Evolutionary conservation across 257 asterid genomes (phyloP).

Genomic region (Nicotiana undulata): DNA sequence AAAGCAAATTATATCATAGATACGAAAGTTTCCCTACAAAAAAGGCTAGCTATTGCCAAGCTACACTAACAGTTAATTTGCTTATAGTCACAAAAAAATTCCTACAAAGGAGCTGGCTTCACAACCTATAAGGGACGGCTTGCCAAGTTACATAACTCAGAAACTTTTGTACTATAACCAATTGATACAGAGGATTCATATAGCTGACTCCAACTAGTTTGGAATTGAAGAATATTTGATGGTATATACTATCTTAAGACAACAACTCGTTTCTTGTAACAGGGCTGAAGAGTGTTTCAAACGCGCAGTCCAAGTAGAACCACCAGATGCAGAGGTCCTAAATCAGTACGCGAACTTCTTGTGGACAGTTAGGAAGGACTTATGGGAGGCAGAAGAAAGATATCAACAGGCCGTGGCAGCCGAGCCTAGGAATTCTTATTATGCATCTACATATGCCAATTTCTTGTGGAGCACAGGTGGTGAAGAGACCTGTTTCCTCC

Average conservation of each 20-base stretch:
- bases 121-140: no score
- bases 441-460: conserved; percentile 52
- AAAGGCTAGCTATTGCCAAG: no score
- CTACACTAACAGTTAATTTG: no score
- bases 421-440: conserved; percentile 46
- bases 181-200: not conserved
- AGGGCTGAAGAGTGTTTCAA: conserved; percentile 94
- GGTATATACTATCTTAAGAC: not conserved
- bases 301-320: conserved; percentile 47
- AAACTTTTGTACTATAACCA: no score
- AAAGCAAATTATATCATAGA: no score
- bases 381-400: conserved; percentile 63
- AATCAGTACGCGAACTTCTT: conserved; percentile 64
- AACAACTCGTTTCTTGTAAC: not conserved
- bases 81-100: no score
- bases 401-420: conserved; percentile 51
- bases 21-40: no score
- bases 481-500: conserved; percentile 75
- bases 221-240: not conserved
- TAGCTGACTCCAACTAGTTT: not conserved
- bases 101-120: no score
- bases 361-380: conserved; percentile 60
- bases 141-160: no score
- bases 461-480: conserved; percentile 94
- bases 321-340: conserved; percentile 58